Evolutionary conservation across 345 rosid genomes (phyloP), one percentile per base, ranked within the genome.

Genomic region (Euphorbia peplus): DNA sequence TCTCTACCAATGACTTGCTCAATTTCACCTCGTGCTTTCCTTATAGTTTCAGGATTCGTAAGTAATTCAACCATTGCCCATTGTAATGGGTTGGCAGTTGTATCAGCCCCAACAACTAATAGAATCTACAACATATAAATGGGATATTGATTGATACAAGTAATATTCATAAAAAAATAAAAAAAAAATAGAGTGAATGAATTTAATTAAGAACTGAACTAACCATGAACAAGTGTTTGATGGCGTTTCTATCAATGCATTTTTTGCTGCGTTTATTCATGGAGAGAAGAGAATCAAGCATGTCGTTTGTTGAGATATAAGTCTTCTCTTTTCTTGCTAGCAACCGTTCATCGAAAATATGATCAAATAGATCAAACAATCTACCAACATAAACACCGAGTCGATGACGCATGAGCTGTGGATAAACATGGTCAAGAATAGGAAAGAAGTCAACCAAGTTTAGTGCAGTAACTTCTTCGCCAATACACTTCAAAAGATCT

Each of bases 31-130:
- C 39, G 3, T 35, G 39, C 39, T 35, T 35, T 35, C 39, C 39
- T 35, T 35, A 32, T 19, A 5, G 18, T 4, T 22, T 11, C 5
- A 29, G 39, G 39, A 35, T 35, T 35, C 39, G 4, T 35, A 3
- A 35, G 8, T 35, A 35, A 35, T 35, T 87, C 88, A 1, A 78
- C 66, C 86, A 83, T 68, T 63, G 87, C 88, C 87, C 87, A 84
- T 48, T 87, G 85, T 54, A 87, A 9, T 13, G 86, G n/a, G n/a
- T n/a, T n/a, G n/a, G n/a, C n/a, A n/a, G n/a, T n/a, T n/a, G n/a
- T n/a, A n/a, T n/a, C n/a, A n/a, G n/a, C n/a, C n/a, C n/a, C n/a
- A n/a, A n/a, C n/a, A n/a, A n/a, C n/a, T n/a, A n/a, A n/a, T n/a
- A n/a, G n/a, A n/a, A n/a, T n/a, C n/a, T n/a, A n/a, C n/a, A n/a